Evolutionary conservation across 2,329 filamentous ascomycete genomes (phyloP).

Genomic region (Mycosphaerella sp.): DNA sequence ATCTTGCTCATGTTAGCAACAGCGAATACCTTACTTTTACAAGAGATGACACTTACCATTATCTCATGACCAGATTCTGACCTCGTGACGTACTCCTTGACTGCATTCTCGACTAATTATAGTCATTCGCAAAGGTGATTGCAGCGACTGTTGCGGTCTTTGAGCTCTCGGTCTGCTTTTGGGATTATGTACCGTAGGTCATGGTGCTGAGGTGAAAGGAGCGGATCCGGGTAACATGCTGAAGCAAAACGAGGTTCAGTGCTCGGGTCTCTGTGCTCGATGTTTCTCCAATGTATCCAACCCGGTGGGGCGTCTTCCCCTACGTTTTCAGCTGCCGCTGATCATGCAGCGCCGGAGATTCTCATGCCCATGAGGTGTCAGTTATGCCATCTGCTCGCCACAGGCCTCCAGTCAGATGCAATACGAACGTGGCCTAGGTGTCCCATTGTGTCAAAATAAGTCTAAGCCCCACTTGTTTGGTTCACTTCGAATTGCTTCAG

Average conservation of each 20-base stretch:
- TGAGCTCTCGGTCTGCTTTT: not conserved
- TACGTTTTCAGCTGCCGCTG: too few species aligned
- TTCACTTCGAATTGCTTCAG: not conserved
- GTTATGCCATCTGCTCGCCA: too few species aligned
- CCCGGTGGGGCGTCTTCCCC: too few species aligned
- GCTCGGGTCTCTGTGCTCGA: too few species aligned
- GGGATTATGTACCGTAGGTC: not conserved
- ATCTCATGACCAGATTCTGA: not conserved
- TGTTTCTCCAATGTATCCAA: too few species aligned
- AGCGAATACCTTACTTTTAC: not conserved
- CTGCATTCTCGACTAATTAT: not conserved
- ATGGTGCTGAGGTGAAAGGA: not conserved
- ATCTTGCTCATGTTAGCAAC: not conserved
- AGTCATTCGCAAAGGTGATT: not conserved
- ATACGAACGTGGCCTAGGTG: not conserved
- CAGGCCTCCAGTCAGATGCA: too few species aligned
- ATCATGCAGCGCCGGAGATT: too few species aligned
- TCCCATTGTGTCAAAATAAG: not conserved
- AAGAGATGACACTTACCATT: too few species aligned
- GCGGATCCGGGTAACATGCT: not conserved
- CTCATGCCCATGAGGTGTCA: too few species aligned
- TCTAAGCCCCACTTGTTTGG: not conserved
- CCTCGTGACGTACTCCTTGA: not conserved
- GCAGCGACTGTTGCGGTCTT: not conserved
- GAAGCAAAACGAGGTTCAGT: too few species aligned